These are phyloP conservation scores for Gaertneriomyces sp. DNA, from an alignment of 192 early-diverging fungal species.

Conservation along the genomic window DNA sequence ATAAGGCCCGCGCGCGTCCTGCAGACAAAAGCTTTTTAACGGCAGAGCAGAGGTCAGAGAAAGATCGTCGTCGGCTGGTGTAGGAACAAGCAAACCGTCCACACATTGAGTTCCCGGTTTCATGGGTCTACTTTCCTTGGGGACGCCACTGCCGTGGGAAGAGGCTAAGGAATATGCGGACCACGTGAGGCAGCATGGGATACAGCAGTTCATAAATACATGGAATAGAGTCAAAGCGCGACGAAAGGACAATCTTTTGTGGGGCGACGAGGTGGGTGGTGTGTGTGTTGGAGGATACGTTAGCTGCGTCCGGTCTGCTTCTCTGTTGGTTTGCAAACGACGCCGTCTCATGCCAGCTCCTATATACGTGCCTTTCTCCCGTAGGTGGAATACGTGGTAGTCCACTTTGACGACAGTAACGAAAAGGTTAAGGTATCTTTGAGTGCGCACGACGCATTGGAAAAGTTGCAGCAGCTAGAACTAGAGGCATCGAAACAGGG, in stretches of 20 bases:
- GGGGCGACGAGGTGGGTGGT: conserved; percentile 89
- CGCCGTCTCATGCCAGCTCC: background rate
- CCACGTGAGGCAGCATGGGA: conserved; percentile 88
- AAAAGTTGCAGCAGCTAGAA: conserved; percentile 69
- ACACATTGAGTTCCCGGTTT: too few relatives aligned
- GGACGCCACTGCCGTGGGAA: conserved; percentile 96
- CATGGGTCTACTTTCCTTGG: conserved; percentile 92
- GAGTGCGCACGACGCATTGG: conserved; percentile 77
- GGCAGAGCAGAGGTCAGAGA: too few relatives aligned
- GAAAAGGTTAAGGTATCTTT: conserved; percentile 70
- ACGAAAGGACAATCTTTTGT: conserved; percentile 76
- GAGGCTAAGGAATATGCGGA: conserved; percentile 79
- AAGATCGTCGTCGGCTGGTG: too few relatives aligned
- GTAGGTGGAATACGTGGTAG: conserved; percentile 93
- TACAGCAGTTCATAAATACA: conserved; percentile 87
- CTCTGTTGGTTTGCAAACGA: background rate
- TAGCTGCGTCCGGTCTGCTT: too few relatives aligned
- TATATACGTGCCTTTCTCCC: background rate
- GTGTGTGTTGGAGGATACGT: background rate
- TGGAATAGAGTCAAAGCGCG: conserved; percentile 79
- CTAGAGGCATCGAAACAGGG: conserved; percentile 49
- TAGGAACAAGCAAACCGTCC: too few relatives aligned
- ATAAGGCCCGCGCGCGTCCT: too few relatives aligned
- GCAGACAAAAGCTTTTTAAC: too few relatives aligned
- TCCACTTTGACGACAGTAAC: conserved; percentile 70